Evolutionary conservation across 129 eudicot genomes (phyloP), one percentile per base, ranked within the genome.

Genomic region (Artemisia tridentata): DNA sequence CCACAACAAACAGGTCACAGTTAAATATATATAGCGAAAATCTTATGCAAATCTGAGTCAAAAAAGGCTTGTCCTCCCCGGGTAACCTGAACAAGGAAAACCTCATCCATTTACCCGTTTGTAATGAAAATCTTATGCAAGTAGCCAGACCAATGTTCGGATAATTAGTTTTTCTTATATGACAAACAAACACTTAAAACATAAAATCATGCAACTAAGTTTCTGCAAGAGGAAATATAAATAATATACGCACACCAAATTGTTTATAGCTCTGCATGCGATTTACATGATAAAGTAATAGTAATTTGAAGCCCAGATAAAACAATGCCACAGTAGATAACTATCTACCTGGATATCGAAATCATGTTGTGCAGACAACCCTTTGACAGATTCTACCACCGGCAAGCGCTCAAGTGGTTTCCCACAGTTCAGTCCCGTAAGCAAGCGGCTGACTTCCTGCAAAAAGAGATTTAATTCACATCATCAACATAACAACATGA

Each of bases 391-490:
- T 29, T 87, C 90, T 3, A 77, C 80, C 45, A 89, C 31, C 58
- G 65, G 12, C 58, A 87, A 18, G 34, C 83, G 51, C 72, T 85
- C 87, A 77, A 89, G 83, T 43, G 88, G 69, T 75, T 59, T 89
- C 77, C 96, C 98, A 83, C 96, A 85, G 78, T 89, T 92, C 73
- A 89, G 72, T 52, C 98, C 98, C 73, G 76, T 74, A 78, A 92
- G 92, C 86, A 92, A 16, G 61, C 98, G 91, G 51, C 86, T 89
- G 53, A 80, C 98, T 85, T 92, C 98, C 98, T 92, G 85, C 52
- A 66, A 80, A 61, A 47, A 61, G 20, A 69, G 47, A 41, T 68
- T 13, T 21, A 54, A 53, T 69, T 17, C 25, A 16, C 53, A 72
- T 31, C 54, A 58, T 61, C 41, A 69, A 18, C 3, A 47, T 47